Evolutionary conservation across 2,329 filamentous ascomycete genomes (phyloP), one percentile per base, ranked within the genome.

Genomic region (Sodiomyces alkalinus): DNA sequence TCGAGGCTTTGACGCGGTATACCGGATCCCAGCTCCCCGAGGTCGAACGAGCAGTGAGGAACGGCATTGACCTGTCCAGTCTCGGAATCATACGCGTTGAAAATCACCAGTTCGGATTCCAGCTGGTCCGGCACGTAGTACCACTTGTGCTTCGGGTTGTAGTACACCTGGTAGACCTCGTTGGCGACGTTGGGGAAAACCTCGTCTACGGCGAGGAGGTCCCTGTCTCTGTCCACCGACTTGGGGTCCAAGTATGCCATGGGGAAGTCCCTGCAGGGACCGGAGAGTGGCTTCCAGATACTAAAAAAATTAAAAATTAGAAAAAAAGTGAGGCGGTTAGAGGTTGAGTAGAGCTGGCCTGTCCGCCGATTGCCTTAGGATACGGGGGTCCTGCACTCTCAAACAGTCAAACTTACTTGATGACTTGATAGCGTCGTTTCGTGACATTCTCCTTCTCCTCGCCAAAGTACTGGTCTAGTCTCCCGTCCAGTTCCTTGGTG

Each of bases 101-200:
- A 41, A 5, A 39, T 20, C n/a, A 39, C 8, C 7, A 40, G 25
- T 29, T 41, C 39, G 19, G 34, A 22, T 3, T 34, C 33, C 30
- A 34, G 28, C 32, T 41, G 39, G 18, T 33, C 26, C 4, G 26
- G 18, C 11, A 41, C 30, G 14, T 38, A 41, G 29, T 37, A 41
- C 39, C 39, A 41, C 17, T 15, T 22, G 17, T 41, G 39, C 3
- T 18, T 12, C 17, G 23, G 32, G 17, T 37, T 33, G 30, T 34
- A 31, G 28, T 40, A 38, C 10, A 41, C 30, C 27, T 39, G 38
- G 2, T n/a, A n/a, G n/a, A n/a, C n/a, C n/a, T n/a, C n/a, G n/a
- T n/a, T n/a, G 17, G 36, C 38, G 16, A 38, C 36, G 1, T 33
- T 37, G 11, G 38, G 38, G 22, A 38, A 40, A 14, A 40, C 38